Evolutionary conservation across 768 basidiomycete genomes (phyloP), one percentile per base, ranked within the genome.

Genomic region (Mycena epipterygia): DNA sequence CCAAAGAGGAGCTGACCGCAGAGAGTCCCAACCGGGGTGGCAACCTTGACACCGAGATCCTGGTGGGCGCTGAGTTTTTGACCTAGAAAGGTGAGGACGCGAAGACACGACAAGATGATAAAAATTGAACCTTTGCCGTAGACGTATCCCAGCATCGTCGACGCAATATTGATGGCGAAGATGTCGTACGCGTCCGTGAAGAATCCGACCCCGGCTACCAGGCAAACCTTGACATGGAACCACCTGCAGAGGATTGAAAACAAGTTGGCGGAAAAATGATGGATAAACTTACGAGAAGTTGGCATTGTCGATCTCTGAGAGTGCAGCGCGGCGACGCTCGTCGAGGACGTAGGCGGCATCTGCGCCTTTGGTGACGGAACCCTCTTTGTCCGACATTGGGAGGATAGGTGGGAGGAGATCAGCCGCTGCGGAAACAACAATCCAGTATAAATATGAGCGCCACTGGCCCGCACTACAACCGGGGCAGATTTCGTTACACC

Each of bases 161-260:
- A 89, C 0, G 89, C 95, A 51, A 97, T 93, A 79, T 91, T 95
- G 82, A 97, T 97, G 11, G 94, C 93, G 76, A 96, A 98, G 68
- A 97, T 91, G 71, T 95, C 95, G 74, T 73, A 90, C 88, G 91
- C 90, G 82, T 94, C 95, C 53, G 95, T 95, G 85, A 96, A 97
- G 87, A 97, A 96, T 29, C 95, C 95, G 13, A 92, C 92, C 74
- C 95, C 94, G 3, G 94, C 83, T 42, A 88, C 88, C 65, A 89
- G 72, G 75, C 89, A 89, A 69, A 91, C 87, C 80, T 95, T 95
- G 65, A 91, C 90, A 76, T 96, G 95, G 84, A 95, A 96, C 90
- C 91, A 93, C 8, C 93, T 41, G n/a, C n/a, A 66, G 57, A 49
- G 66, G 32, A 67, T 48, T 27, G 44, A 65, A 62, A 51, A 35